A percentile compares a stretch with the other conserved stretches of the same genome.
Conservation (phyloP, 2,329 filamentous ascomycete species). For the Dactylellina haptotyla region DNA sequence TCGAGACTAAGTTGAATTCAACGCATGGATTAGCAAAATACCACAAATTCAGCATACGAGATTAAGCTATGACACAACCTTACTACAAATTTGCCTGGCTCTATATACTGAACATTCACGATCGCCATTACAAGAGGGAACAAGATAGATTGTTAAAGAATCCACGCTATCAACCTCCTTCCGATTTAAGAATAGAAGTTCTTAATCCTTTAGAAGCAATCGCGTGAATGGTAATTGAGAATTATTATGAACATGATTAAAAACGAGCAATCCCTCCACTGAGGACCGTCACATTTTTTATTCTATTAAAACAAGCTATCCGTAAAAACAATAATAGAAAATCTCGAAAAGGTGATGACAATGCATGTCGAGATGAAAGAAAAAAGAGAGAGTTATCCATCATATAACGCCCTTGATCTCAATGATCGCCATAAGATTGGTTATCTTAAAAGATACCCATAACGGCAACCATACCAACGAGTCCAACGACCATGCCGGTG, state of each 20-base stretch:
- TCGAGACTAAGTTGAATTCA: not conserved
- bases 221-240: conserved; percentile 4
- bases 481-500: conserved; percentile 37
- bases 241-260: conserved; percentile 31
- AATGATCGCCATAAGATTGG: conserved; percentile 6
- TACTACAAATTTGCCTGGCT: too few species aligned
- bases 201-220: conserved; percentile 12
- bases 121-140: too few species aligned
- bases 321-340: conserved; percentile 8
- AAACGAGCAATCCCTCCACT: conserved; percentile 50
- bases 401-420: conserved; percentile 7
- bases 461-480: conserved; percentile 40
- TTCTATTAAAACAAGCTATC: conserved; percentile 9
- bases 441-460: conserved; percentile 41
- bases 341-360: conserved; percentile 4
- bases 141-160: too few species aligned
- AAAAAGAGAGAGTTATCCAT: conserved; percentile 10
- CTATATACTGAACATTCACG: too few species aligned
- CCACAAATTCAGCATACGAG: too few species aligned
- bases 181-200: not conserved
- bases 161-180: not conserved
- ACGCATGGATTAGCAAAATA: conserved; percentile 34
- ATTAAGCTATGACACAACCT: too few species aligned
- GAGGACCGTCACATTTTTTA: conserved; percentile 43
- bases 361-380: conserved; percentile 3